Evolutionary conservation across 202 grass and related monocot genomes (phyloP).

Genomic region (Setaria viridis): DNA sequence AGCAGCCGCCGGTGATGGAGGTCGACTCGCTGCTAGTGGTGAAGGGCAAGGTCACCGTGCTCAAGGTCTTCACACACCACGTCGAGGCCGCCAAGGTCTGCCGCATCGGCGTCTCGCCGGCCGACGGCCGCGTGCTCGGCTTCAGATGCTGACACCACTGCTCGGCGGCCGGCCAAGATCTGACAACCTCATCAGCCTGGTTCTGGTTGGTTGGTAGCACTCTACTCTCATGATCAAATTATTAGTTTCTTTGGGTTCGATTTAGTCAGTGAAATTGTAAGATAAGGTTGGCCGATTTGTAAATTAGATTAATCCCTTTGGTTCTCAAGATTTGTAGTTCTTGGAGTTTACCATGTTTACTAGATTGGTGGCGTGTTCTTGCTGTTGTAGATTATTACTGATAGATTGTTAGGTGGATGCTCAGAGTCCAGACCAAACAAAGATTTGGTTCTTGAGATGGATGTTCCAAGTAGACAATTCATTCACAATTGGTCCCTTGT

Average conservation of each 20-base stretch:
- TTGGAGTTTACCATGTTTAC: not conserved
- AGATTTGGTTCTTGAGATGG: slow-evolving; percentile 56
- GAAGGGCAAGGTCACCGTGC: slow-evolving; percentile 73
- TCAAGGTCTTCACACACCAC: slow-evolving; percentile 86
- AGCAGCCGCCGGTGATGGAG: slow-evolving; percentile 58
- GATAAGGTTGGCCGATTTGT: slow-evolving; percentile 44
- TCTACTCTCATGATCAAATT: not conserved
- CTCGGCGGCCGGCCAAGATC: slow-evolving; percentile 20
- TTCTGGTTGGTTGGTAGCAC: not conserved
- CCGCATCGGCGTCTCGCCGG: slow-evolving; percentile 66
- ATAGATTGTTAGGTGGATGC: slow-evolving; percentile 30
- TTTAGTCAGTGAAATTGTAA: slow-evolving; percentile 36
- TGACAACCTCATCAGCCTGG: not conserved
- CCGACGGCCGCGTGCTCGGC: slow-evolving; percentile 68
- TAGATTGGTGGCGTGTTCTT: slow-evolving; percentile 13
- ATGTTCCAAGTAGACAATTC: slow-evolving; percentile 20
- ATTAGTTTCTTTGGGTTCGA: slow-evolving; percentile 27
- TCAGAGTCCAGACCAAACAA: slow-evolving; percentile 54
- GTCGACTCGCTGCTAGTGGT: slow-evolving; percentile 75
- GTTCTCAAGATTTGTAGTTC: not conserved
- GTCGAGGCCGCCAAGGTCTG: slow-evolving; percentile 71
- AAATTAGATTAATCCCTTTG: slow-evolving; percentile 27
- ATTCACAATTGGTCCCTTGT: not conserved
- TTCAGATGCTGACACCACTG: slow-evolving; percentile 71
- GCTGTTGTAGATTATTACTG: slow-evolving; percentile 27